Evolutionary conservation across 2,329 filamentous ascomycete species (phyloP).

Genomic region (Rhinocladiella similis): DNA sequence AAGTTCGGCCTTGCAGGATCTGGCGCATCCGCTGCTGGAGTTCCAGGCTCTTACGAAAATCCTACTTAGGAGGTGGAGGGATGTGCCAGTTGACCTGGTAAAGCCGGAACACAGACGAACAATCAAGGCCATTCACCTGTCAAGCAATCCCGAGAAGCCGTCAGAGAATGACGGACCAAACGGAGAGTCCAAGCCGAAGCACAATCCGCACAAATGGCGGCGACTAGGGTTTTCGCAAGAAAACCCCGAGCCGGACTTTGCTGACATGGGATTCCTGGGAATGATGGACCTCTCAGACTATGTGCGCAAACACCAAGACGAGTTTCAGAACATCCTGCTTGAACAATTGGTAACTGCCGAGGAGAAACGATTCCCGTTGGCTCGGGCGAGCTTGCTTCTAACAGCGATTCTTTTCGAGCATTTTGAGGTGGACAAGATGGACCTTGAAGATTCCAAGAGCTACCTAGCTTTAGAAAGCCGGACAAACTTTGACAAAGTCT

Average conservation of each 20-base stretch:
- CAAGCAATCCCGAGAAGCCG: constrained; percentile 69
- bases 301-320: constrained; percentile 86
- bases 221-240: constrained; percentile 89
- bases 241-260: constrained; percentile 82
- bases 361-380: constrained; percentile 79
- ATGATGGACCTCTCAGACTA: constrained; percentile 98
- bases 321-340: constrained; percentile 85
- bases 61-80: constrained; percentile 81
- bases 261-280: constrained; percentile 80
- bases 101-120: constrained; percentile 84
- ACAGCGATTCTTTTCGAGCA: constrained; percentile 91
- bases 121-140: constrained; percentile 80
- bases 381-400: constrained; percentile 79
- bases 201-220: constrained; percentile 91
- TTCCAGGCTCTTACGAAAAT: constrained; percentile 92
- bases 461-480: constrained; percentile 73
- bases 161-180: constrained; percentile 39
- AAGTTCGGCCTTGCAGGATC: constrained; percentile 84
- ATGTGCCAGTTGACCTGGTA: constrained; percentile 80
- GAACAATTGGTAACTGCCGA: constrained; percentile 78
- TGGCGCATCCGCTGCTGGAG: constrained; percentile 85
- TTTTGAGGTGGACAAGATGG: constrained; percentile 86
- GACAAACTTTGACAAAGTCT: constrained; percentile 80
- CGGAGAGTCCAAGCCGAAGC: constrained; percentile 54
- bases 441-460: constrained; percentile 73